A percentile compares a stretch with the other conserved stretches of the same genome.
Evolutionary conservation across 148 eudicot species (phyloP).

Genomic region (Mesembryanthemum crystallinum): DNA sequence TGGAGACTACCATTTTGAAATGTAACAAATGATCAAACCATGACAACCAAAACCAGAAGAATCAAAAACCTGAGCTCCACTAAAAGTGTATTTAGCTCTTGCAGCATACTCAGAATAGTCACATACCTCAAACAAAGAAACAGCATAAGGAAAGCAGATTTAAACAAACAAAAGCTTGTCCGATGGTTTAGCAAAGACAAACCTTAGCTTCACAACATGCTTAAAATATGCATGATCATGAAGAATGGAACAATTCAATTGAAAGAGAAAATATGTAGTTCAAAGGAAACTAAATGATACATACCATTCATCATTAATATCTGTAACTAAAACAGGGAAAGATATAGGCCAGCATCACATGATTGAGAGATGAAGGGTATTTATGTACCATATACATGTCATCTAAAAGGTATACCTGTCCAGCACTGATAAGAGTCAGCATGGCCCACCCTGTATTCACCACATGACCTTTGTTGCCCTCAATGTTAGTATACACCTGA

Average conservation of each 20-base stretch:
- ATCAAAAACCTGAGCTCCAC: not conserved
- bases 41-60: not conserved
- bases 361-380: not conserved
- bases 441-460: slow-evolving; percentile 74
- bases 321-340: not conserved
- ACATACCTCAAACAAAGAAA: not conserved
- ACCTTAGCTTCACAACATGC: not conserved
- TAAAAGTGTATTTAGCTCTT: not conserved
- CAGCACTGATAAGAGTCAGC: slow-evolving; percentile 58
- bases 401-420: slow-evolving; percentile 41
- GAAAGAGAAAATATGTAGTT: not conserved
- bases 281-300: not conserved
- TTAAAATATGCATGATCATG: not conserved
- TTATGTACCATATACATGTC: not conserved
- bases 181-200: not conserved
- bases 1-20: not conserved
- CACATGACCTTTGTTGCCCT: slow-evolving; percentile 49
- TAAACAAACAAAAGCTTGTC: not conserved
- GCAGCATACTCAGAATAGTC: not conserved
- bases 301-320: not conserved
- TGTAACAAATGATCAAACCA: not conserved
- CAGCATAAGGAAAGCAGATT: not conserved
- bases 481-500: slow-evolving; percentile 61
- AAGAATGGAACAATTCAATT: not conserved
- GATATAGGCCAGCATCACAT: not conserved